Percentiles rank a stretch among this genome's conserved stretches.
phyloP scores from a whole-genome alignment of 2,329 filamentous ascomycete genomes.

The Ceratocystis smalleyi region DNA sequence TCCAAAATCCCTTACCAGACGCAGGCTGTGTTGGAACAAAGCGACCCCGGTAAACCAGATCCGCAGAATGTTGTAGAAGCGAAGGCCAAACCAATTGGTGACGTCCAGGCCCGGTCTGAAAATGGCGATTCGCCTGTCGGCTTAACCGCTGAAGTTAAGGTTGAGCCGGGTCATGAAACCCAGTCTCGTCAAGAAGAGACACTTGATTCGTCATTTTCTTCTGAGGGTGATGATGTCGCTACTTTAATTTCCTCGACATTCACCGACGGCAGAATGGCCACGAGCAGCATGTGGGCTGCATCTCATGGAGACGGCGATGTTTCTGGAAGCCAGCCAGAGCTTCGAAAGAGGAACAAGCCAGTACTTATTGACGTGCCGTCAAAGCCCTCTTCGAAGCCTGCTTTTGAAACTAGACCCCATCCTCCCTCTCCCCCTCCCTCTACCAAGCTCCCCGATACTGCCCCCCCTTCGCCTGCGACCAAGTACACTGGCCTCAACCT shows the following conservation, averaged over 20 bases:
- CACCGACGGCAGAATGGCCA: slow-evolving; percentile 9
- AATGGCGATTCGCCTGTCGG: neutral
- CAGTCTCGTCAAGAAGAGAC: slow-evolving; percentile 14
- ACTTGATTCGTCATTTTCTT: neutral
- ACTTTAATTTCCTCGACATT: slow-evolving; percentile 11
- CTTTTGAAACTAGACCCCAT: neutral
- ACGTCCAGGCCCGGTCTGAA: neutral
- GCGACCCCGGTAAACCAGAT: neutral
- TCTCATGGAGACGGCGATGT: neutral
- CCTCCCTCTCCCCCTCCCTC: neutral
- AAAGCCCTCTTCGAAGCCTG: neutral
- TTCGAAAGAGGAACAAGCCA: slow-evolving; percentile 1
- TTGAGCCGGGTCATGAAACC: slow-evolving; percentile 19
- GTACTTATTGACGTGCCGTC: neutral
- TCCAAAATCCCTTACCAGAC: neutral
- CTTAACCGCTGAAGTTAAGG: neutral
- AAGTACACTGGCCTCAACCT: slow-evolving; percentile 6
- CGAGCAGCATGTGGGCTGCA: slow-evolving; percentile 10
- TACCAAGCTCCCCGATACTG: too few relatives aligned
- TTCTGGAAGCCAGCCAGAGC: slow-evolving; percentile 10
- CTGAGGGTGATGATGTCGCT: slow-evolving; percentile 7
- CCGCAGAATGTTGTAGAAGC: neutral
- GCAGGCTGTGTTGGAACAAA: neutral
- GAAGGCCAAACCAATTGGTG: neutral
- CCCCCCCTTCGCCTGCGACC: neutral